Evolutionary conservation across 768 basidiomycete species (phyloP), one percentile per base, ranked within the genome.

Genomic region (Daedaleopsis sinensis): DNA sequence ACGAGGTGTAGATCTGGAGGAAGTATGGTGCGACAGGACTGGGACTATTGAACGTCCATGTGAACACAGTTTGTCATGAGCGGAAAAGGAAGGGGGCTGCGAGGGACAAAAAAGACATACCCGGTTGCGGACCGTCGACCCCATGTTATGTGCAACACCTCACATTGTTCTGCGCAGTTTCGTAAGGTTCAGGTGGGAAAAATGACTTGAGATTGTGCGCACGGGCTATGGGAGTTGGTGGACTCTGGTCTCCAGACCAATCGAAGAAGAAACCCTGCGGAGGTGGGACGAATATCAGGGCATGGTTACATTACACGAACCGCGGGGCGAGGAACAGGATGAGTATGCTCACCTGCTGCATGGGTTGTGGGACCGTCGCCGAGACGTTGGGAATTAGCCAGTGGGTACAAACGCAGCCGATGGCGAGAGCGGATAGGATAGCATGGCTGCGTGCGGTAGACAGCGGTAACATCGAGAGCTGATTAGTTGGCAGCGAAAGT

Each of bases 1-100:
- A 86, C 86, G 85, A 86, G 15, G 84, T 83, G 67, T 84, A 87
- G 10, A 87, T 76, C 67, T 85, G 83, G 5, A 88, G 79, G 67
- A 72, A 83, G 69, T 86, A 87, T 16, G 86, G 86, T 5, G 84
- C 78, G 7, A 71, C 72, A 3, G 84, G 83, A 64, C 82, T 80
- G 9, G 84, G 85, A 6, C 86, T 88, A 58, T 32, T 32, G 27
- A 32, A 32, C 27, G 27, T 32, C 49, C 38, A 62, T 42, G 57
- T 23, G 55, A 49, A n/a, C 21, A 46, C 48, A 63, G 16, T 24
- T 11, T 21, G n/a, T 16, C 18, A 27, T 5, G 19, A 27, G 11
- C 27, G 24, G 12, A 27, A 18, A 18, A 18, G 48, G 11, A 19
- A 13, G 21, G 50, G 13, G 11, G 21, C 42, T 32, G 27, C 27